Base-by-base conservation (phyloP, 345 rosid species). In the Erucastrum elatum region DNA sequence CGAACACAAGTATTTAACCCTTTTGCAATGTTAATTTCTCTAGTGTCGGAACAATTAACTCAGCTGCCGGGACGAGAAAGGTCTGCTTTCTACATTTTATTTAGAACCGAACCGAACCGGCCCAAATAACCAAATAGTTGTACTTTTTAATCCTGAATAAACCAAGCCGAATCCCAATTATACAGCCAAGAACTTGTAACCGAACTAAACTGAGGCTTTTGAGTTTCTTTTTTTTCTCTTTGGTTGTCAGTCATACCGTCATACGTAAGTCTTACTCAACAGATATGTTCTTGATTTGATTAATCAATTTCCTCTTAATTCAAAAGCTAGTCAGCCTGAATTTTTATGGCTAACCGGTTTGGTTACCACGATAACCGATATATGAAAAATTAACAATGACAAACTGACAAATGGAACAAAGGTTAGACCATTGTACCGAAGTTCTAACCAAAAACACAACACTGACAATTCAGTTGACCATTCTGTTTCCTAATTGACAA, bases 41-140 rank as follows among this genome's bases (percentile, higher is more conserved):
- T 8, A 0, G 12, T 44, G 68, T 44, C 68, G 37, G 74, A 44
- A 76, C 8, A 26, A 61, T 60, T 34, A 5, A 26, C 3, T 70
- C 65, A 29, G 66, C 76, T 76, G 81, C 76, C 80, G 75, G 31
- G 25, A 35, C 44, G 46, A 44, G 61, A 13, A 33, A 68, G 66
- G 81, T 71, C 76, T 71, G 71, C 56, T 70, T 77, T 49, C 13
- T 5, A 37, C 44, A 6, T 21, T n/a, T 58, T 12, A 12, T 11
- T 60, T 60, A 1, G 4, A 29, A 61, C 66, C 37, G 39, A 31
- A n/a, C 66, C 66, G 39, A 16, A 13, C 21, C 39, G 8, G 21
- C n/a, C 56, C 21, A 6, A 62, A 13, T 5, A 30, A 34, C 27
- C 68, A 2, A 34, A 64, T 31, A n/a, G 11, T n/a, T 33, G 25